Evolutionary conservation across 495 filamentous ascomycete genomes (phyloP), one percentile per base, ranked within the genome.

Genomic region (Hyaloscypha variabilis): DNA sequence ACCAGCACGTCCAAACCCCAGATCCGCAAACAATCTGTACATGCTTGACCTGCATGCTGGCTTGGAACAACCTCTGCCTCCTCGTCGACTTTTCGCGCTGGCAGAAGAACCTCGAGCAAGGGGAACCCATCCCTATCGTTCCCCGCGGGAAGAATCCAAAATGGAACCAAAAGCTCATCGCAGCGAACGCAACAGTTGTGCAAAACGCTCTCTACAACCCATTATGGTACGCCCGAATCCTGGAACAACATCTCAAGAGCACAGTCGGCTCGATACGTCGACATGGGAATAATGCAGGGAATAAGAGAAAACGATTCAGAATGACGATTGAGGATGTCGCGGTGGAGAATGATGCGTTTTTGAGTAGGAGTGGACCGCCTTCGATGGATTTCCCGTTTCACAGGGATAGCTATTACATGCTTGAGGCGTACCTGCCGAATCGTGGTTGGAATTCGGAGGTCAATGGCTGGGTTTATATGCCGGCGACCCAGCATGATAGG

Each of bases 381-480:
- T 80, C 78, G 0, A 64, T 79, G 11, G 82, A 85, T 34, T 77
- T 84, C 11, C 83, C 83, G 3, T 83, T 74, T 57, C 72, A 81
- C 57, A 73, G 84, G 30, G 85, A 85, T 62, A 78, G 79, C 24
- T 86, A 86, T 67, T 84, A 86, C 68, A 76, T 82, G 74, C 74
- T 86, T 13, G 77, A 81, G 66, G 80, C 77, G 14, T 85, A 79
- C 60, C 56, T 84, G 24, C 82, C 82, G 1, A 76, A 77, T 51
- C 76, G 82, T 30, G 73, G 73, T 11, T 84, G 82, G 82, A 77
- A 70, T 42, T 66, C 63, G 13, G 69, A 75, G 1, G 55, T 68
- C 1, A 60, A 75, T 26, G 64, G 61, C 30, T 85, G 80, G 81
- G 67, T 79, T 26, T 85, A 82, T 52, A 59, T 78, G 13, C 74